phyloP scores from a whole-genome alignment of 2,329 filamentous ascomycete species.

The Arthrinium puccinioides region DNA sequence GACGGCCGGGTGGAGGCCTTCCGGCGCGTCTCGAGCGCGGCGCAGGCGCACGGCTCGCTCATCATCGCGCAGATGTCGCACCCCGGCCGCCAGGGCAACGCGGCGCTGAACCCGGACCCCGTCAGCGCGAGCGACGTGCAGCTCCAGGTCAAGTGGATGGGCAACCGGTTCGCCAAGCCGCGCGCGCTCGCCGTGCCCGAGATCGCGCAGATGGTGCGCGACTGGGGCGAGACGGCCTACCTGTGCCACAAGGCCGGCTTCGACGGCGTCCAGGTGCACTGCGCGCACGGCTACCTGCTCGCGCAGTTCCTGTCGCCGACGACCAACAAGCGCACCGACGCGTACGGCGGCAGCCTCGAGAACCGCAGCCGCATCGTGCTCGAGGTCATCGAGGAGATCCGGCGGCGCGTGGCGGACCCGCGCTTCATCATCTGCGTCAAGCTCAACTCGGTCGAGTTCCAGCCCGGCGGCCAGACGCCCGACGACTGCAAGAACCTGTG shows the following conservation, averaged over 20 bases:
- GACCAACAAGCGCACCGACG: conserved; percentile 44
- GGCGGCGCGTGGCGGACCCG: conserved; percentile 20
- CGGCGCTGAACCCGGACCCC: conserved; percentile 37
- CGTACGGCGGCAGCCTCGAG: conserved; percentile 44
- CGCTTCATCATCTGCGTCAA: conserved; percentile 46
- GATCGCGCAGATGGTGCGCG: conserved; percentile 7
- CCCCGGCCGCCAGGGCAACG: conserved; percentile 43
- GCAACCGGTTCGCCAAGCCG: conserved; percentile 24
- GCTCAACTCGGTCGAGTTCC: conserved; percentile 50
- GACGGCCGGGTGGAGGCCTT: conserved; percentile 45
- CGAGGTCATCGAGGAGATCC: conserved; percentile 39
- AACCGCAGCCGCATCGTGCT: conserved; percentile 42
- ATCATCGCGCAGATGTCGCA: conserved; percentile 50
- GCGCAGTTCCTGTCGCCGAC: conserved; percentile 45
- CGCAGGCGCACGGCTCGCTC: conserved; percentile 43
- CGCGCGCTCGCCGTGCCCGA: conserved; percentile 4
- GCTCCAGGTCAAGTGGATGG: conserved; percentile 24
- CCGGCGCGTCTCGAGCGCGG: conserved; percentile 36
- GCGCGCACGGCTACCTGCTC: conserved; percentile 50
- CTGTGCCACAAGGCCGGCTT: conserved; percentile 12
- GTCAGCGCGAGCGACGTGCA: conserved; percentile 43
- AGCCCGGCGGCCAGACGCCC: conserved; percentile 20
- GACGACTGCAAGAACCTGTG: conserved; percentile 29
- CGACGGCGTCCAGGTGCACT: conserved; percentile 37
- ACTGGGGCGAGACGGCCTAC: conserved; percentile 8